Base-by-base conservation (phyloP, 1,284 basidiomycete genomes). In the Apiotrichum laibachii region DNA sequence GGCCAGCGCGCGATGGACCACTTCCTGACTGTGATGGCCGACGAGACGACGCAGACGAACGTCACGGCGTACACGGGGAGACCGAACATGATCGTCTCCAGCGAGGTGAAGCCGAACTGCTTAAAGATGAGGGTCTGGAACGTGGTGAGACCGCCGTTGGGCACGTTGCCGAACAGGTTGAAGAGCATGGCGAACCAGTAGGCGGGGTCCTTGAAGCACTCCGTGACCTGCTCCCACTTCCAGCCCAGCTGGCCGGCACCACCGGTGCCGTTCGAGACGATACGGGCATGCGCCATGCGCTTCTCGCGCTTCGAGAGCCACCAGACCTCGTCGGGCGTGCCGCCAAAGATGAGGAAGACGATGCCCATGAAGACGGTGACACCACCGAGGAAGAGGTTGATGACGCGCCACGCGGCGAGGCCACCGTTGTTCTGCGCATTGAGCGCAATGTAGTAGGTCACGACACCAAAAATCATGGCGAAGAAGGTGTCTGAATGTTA, bases 381-480 rank as follows among this genome's bases (percentile, higher is more conserved):
- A 6, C 56, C 67, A 31, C 70, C 70, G 22, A 72, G 66, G 64
- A 72, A 72, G 42, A 66, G 65, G 59, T 69, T 69, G 65, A 72
- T 72, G 15, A 64, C 66, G 19, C 69, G 56, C 70, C 70, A 70
- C 0, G 59, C 68, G 18, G 64, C 62, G 7, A 65, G 48, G 5
- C 53, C 56, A 33, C 68, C 68, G 5, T 53, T 18, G 43, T 57
- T 45, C 49, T 68, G 55, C 6, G 68, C 56, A 18, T 60, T 55
- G 34, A 59, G 50, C 19, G 65, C 70, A 45, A 71, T 61, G 43
- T 35, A 63, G 60, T 71, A 71, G 65, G 62, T 68, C 35, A 45
- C 53, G 5, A 60, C 53, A n/a, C 49, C 48, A 21, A 63, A 60
- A 39, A 63, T 26, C 42, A 63, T 55, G 35, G 16, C 22, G 48